Evolutionary conservation across 192 early-diverging fungal genomes (phyloP).

Genomic region (Entophlyctis luteolus): DNA sequence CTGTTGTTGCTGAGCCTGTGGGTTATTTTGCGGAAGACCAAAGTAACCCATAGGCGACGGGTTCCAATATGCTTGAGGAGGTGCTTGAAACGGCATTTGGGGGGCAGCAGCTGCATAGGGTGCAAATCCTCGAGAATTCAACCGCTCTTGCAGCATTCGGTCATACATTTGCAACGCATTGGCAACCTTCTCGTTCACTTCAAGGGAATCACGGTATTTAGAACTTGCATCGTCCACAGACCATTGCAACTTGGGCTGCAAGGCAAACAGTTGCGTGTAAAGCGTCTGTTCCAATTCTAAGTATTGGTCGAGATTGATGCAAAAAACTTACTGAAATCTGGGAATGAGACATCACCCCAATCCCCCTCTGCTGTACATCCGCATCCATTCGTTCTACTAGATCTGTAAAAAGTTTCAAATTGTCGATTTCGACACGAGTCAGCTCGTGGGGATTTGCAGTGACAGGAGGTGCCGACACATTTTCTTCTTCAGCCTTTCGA

Average conservation of each 20-base stretch:
- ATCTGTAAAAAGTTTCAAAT: conserved; percentile 83
- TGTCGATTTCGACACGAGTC: conserved; percentile 75
- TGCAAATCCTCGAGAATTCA: conserved; percentile 27
- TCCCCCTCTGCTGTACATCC: conserved; percentile 54
- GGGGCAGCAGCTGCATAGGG: too few relatives aligned
- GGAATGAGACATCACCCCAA: conserved; percentile 67
- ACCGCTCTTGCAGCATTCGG: conserved; percentile 70
- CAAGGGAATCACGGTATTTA: conserved; percentile 75
- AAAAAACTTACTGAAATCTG: conserved; percentile 22
- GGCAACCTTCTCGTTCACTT: conserved; percentile 78
- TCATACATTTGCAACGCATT: conserved; percentile 84
- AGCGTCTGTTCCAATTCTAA: conserved; percentile 41
- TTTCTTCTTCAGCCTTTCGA: neutral
- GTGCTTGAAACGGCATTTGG: too few relatives aligned
- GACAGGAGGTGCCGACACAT: neutral
- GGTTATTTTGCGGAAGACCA: too few relatives aligned
- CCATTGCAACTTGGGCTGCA: conserved; percentile 79
- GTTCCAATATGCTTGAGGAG: too few relatives aligned
- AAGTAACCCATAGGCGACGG: too few relatives aligned
- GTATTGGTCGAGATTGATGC: neutral
- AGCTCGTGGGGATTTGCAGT: conserved; percentile 55
- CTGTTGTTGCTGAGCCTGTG: too few relatives aligned
- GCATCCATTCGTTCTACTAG: conserved; percentile 77
- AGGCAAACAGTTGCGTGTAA: conserved; percentile 78
- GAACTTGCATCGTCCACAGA: conserved; percentile 68